Conservation (phyloP, 2,329 filamentous ascomycete species). For the Trichoderma aggressivum region DNA sequence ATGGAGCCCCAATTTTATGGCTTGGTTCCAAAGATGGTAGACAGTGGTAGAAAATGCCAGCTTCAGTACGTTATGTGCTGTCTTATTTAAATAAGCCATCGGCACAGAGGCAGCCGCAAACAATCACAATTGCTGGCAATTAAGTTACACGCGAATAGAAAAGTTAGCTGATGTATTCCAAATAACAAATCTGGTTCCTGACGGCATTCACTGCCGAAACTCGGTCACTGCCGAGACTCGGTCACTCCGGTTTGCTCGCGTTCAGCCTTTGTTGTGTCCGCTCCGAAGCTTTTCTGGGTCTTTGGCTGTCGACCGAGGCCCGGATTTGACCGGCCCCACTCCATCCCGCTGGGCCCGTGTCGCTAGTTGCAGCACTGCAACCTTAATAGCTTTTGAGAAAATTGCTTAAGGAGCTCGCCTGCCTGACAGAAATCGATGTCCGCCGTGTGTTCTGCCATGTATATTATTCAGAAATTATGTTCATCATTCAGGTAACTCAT, state of each 20-base stretch:
- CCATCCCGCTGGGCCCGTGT: not conserved
- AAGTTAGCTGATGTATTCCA: not conserved
- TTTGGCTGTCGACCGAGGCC: not conserved
- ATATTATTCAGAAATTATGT: not conserved
- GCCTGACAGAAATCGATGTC: not conserved
- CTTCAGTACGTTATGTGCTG: not conserved
- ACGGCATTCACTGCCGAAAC: not conserved
- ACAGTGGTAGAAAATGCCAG: not conserved
- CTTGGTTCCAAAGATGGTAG: not conserved
- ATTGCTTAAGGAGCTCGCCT: not conserved
- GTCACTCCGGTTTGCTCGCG: not conserved
- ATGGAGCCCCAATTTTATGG: not conserved
- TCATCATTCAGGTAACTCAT: not conserved
- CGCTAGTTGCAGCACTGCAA: not conserved
- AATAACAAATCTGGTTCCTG: not conserved
- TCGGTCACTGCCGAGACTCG: not conserved
- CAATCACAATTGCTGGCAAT: not conserved
- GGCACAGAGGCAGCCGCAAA: not conserved
- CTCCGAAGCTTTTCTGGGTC: not conserved
- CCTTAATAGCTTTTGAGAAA: not conserved
- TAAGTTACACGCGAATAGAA: not conserved
- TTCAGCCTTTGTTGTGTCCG: not conserved
- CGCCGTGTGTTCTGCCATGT: not conserved
- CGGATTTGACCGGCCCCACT: not conserved
- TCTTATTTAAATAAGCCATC: not conserved